Conservation (phyloP, 2,329 filamentous ascomycete species). For the Torrubiella hemipterigena region DNA sequence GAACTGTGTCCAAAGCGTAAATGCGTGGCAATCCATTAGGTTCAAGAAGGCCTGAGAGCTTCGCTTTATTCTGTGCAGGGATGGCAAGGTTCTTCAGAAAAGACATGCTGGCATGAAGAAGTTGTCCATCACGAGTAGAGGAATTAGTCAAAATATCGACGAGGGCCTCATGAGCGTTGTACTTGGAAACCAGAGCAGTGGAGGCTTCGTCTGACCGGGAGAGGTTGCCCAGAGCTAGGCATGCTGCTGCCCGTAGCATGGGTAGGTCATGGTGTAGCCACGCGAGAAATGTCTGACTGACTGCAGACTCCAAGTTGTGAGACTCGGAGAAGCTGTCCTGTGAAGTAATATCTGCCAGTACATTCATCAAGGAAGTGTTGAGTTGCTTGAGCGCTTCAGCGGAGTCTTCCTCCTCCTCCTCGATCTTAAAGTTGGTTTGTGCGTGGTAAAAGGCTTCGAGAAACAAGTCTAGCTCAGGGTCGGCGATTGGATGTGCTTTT, state of each 20-base stretch:
- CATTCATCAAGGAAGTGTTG: constrained; percentile 35
- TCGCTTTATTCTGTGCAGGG: constrained; percentile 38
- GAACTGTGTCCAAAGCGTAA: constrained; percentile 36
- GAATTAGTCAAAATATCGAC: constrained; percentile 29
- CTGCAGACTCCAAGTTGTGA: constrained; percentile 29
- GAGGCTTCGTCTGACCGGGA: constrained; percentile 45
- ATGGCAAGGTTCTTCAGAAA: constrained; percentile 56
- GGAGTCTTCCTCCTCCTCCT: constrained; percentile 33
- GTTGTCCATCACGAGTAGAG: constrained; percentile 31
- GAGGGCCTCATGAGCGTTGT: constrained; percentile 30
- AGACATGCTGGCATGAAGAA: constrained; percentile 44
- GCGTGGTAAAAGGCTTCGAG: constrained; percentile 35
- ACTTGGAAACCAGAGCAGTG: constrained; percentile 31
- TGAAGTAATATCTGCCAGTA: constrained; percentile 40
- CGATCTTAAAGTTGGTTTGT: constrained; percentile 26
- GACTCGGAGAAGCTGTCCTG: constrained; percentile 30
- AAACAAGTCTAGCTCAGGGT: constrained; percentile 27
- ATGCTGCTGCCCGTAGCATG: constrained; percentile 42
- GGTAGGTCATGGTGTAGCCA: constrained; percentile 32
- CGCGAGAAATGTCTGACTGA: constrained; percentile 27
- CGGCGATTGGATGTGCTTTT: constrained; percentile 33
- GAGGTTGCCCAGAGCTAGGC: constrained; percentile 49
- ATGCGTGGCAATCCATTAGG: constrained; percentile 36
- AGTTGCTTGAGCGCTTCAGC: constrained; percentile 32
- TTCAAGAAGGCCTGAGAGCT: constrained; percentile 36